Percentiles rank a stretch among this genome's conserved stretches.
These are phyloP conservation scores for Taxillus chinensis DNA, from an alignment of 164 flowering plant genomes.

Conservation along the genomic window DNA sequence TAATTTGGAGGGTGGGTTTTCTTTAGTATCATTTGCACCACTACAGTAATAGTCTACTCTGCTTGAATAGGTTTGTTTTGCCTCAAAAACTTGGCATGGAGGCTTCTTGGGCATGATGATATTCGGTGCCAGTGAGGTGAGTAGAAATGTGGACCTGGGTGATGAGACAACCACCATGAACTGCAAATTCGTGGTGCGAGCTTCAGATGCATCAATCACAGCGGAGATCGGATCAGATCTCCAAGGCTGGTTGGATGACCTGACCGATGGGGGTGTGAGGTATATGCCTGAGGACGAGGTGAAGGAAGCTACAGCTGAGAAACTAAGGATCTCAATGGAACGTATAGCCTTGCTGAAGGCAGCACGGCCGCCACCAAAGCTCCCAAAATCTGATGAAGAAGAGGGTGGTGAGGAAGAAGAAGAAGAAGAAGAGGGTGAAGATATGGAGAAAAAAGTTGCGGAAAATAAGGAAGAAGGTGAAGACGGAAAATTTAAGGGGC, in stretches of 20 bases:
- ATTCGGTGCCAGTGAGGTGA: conserved; percentile 97
- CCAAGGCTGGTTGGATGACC: conserved; percentile 93
- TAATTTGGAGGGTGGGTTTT: too few species aligned
- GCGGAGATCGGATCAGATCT: conserved; percentile 79
- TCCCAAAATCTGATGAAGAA: conserved; percentile 46
- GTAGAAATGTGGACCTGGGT: conserved; percentile 95
- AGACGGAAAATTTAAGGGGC: conserved; percentile 51
- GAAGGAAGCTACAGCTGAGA: conserved; percentile 73
- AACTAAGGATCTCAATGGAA: conserved; percentile 82
- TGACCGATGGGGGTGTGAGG: conserved; percentile 88
- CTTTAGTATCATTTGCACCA: too few species aligned
- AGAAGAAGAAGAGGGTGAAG: conserved; percentile 19
- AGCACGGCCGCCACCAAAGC: conserved; percentile 67
- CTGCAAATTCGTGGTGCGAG: conserved; percentile 92
- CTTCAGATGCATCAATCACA: conserved; percentile 86
- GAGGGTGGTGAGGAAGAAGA: conserved; percentile 32
- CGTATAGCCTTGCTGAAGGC: conserved; percentile 82
- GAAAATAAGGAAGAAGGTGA: conserved; percentile 25
- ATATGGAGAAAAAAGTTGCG: conserved; percentile 9
- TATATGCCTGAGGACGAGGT: conserved; percentile 98
- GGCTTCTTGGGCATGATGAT: conserved; percentile 96
- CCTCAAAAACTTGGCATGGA: conserved; percentile 97
- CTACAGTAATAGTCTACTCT: neutral
- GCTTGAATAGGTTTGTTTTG: conserved; percentile 68
- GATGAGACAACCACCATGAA: conserved; percentile 96